Conservation (phyloP, 2,329 filamentous ascomycete species). For the Lasiodiplodia citricola region DNA sequence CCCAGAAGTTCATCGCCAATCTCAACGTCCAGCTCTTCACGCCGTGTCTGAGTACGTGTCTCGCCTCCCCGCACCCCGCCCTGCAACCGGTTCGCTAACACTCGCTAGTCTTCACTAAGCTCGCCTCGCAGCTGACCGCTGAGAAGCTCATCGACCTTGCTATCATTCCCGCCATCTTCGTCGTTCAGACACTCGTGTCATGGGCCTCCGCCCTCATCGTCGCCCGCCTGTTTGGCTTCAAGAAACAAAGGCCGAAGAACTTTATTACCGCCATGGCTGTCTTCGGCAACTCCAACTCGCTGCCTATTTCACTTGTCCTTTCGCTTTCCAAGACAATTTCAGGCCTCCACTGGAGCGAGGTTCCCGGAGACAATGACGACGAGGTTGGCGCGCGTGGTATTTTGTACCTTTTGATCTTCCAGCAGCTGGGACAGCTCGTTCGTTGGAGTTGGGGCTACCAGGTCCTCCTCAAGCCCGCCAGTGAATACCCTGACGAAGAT, state of each 20-base stretch:
- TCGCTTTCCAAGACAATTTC: constrained; percentile 90
- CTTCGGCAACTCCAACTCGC: constrained; percentile 97
- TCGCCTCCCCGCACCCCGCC: background rate
- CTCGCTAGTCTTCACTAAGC: constrained; percentile 84
- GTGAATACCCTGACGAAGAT: constrained; percentile 70
- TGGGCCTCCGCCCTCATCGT: constrained; percentile 76
- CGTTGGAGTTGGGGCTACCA: constrained; percentile 99
- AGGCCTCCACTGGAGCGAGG: constrained; percentile 90
- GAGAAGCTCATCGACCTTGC: constrained; percentile 88
- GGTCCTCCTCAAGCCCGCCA: constrained; percentile 85
- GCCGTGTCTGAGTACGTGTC: constrained; percentile 82
- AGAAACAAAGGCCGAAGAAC: constrained; percentile 78
- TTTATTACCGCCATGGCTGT: constrained; percentile 97
- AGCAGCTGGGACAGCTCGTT: constrained; percentile 93
- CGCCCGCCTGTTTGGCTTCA: constrained; percentile 77
- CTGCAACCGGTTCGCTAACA: constrained; percentile 12
- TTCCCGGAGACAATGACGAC: constrained; percentile 91
- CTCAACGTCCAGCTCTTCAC: constrained; percentile 97
- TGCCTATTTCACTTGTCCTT: constrained; percentile 94
- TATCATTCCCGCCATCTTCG: constrained; percentile 93
- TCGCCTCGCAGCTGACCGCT: constrained; percentile 90
- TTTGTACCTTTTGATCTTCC: constrained; percentile 93
- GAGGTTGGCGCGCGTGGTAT: constrained; percentile 94
- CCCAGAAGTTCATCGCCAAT: constrained; percentile 96
- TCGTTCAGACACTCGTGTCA: constrained; percentile 85